Percentiles rank a stretch among this genome's conserved stretches.
phyloP scores from a whole-genome alignment of 768 basidiomycete species.

The Chiua virens region DNA sequence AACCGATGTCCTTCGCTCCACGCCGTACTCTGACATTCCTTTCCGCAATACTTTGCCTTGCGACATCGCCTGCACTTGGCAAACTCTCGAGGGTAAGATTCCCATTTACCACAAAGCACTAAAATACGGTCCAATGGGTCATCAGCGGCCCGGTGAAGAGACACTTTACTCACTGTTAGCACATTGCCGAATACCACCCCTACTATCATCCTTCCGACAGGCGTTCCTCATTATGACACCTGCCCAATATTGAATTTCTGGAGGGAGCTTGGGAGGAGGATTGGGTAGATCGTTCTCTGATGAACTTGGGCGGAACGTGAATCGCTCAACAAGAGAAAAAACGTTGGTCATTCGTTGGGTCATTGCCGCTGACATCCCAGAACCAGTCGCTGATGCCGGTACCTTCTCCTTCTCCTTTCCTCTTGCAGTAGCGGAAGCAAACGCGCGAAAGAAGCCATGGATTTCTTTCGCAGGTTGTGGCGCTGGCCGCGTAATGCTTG shows the following conservation, averaged over 20 bases:
- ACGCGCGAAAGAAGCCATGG: slow-evolving; percentile 46
- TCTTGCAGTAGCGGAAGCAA: slow-evolving; percentile 41
- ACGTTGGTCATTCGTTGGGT: slow-evolving; percentile 74
- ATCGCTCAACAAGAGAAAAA: slow-evolving; percentile 93
- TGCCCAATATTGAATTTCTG: slow-evolving; percentile 98
- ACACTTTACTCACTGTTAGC: slow-evolving; percentile 74
- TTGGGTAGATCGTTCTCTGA: slow-evolving; percentile 71
- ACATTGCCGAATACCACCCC: slow-evolving; percentile 94
- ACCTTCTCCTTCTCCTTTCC: slow-evolving; percentile 50
- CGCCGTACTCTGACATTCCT: slow-evolving; percentile 94
- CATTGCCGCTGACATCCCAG: slow-evolving; percentile 17
- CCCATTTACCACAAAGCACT: slow-evolving; percentile 98
- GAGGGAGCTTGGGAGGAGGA: slow-evolving; percentile 70
- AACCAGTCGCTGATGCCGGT: slow-evolving; percentile 16
- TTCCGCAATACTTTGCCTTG: slow-evolving; percentile 98
- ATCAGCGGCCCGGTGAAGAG: neutral
- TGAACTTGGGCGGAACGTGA: slow-evolving; percentile 91
- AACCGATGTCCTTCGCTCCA: slow-evolving; percentile 97
- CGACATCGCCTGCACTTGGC: slow-evolving; percentile 95
- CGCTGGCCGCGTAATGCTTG: slow-evolving; percentile 22
- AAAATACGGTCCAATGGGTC: slow-evolving; percentile 1
- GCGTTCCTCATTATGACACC: slow-evolving; percentile 99
- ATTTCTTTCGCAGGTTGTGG: slow-evolving; percentile 32
- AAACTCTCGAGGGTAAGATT: slow-evolving; percentile 89
- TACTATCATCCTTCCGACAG: slow-evolving; percentile 92